Evolutionary conservation across 768 basidiomycete genomes (phyloP).

Genomic region (Imleria badia): DNA sequence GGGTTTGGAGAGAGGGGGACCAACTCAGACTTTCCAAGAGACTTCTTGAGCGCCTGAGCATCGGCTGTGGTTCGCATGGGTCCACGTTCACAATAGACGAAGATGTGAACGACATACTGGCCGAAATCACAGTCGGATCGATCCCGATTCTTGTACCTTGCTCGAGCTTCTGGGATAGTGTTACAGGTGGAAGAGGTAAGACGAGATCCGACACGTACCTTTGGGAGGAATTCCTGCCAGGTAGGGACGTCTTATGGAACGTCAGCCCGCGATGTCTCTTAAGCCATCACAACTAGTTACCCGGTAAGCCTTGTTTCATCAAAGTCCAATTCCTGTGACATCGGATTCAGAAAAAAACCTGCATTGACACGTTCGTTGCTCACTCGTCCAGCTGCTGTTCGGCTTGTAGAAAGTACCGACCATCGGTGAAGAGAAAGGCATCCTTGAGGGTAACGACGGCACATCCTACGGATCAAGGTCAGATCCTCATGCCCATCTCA

Average conservation of each 20-base stretch:
- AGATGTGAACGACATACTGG: constrained; percentile 40
- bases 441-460: constrained; percentile 70
- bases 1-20: constrained; percentile 70
- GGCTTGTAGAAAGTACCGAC: constrained; percentile 93
- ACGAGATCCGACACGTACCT: constrained; percentile 41
- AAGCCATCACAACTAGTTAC: constrained; percentile 34
- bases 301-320: constrained; percentile 89
- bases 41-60: constrained; percentile 57
- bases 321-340: constrained; percentile 78
- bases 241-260: constrained; percentile 68
- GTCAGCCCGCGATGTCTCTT: constrained; percentile 13
- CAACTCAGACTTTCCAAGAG: constrained; percentile 61
- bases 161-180: constrained; percentile 52
- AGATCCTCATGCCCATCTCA: background rate
- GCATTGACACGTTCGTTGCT: constrained; percentile 17
- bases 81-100: constrained; percentile 11
- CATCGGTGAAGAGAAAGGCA: constrained; percentile 92
- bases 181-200: background rate
- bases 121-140: constrained; percentile 74
- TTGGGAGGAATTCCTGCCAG: constrained; percentile 84
- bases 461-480: constrained; percentile 49
- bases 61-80: constrained; percentile 46
- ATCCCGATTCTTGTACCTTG: constrained; percentile 71
- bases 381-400: constrained; percentile 83
- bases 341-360: constrained; percentile 1